Evolutionary conservation across 106 monocot species (phyloP).

Genomic region (Vanilla planifolia): DNA sequence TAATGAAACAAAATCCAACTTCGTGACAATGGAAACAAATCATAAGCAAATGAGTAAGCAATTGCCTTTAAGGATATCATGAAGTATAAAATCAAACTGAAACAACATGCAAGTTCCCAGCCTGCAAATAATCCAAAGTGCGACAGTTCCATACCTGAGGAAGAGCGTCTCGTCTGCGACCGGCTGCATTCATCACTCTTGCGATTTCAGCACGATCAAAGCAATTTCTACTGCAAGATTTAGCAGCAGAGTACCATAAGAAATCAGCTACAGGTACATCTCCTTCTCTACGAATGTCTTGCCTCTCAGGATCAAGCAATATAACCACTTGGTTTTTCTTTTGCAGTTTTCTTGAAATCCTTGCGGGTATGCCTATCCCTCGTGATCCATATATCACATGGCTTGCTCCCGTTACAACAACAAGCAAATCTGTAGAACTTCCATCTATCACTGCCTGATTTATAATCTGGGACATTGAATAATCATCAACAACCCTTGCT

Average conservation of each 20-base stretch:
- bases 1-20: not conserved
- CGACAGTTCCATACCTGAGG: constrained; percentile 56
- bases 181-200: constrained; percentile 97
- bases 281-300: constrained; percentile 87
- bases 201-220: constrained; percentile 99
- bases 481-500: constrained; percentile 90
- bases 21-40: not conserved
- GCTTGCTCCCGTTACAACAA: constrained; percentile 88
- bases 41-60: not conserved
- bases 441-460: constrained; percentile 55
- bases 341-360: constrained; percentile 76
- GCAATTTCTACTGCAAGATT: constrained; percentile 93
- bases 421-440: constrained; percentile 64
- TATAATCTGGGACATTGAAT: constrained; percentile 77
- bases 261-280: constrained; percentile 93
- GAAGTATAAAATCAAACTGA: not conserved
- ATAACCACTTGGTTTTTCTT: constrained; percentile 93
- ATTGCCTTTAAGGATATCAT: not conserved
- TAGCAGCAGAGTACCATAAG: constrained; percentile 96
- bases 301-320: constrained; percentile 91
- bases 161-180: constrained; percentile 69
- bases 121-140: constrained; percentile 2
- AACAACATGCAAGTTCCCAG: not conserved
- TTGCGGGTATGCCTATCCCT: constrained; percentile 84
- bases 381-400: constrained; percentile 96